These are phyloP conservation scores for Entomortierella chlamydospora DNA, from an alignment of 192 early-diverging fungal genomes.

Conservation along the genomic window DNA sequence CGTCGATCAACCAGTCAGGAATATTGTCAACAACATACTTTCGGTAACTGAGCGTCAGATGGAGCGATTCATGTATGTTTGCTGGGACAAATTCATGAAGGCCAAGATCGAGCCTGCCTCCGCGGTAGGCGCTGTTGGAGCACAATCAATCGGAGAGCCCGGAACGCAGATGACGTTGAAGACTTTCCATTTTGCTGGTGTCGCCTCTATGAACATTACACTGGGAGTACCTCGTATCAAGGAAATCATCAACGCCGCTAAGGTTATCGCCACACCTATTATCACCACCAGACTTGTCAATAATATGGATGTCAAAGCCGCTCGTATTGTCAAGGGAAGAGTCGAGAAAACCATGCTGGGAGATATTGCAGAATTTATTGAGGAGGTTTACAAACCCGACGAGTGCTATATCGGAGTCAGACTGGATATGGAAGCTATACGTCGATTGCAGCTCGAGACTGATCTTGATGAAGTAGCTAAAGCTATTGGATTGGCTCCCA, in stretches of 20 bases:
- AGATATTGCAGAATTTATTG: constrained; percentile 94
- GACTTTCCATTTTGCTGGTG: constrained; percentile 99
- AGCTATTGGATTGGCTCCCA: constrained; percentile 82
- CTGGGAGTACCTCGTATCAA: constrained; percentile 99
- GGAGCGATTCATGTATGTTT: constrained; percentile 79
- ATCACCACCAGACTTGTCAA: constrained; percentile 83
- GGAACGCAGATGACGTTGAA: constrained; percentile 99
- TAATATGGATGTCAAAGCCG: constrained; percentile 74
- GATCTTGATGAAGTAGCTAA: constrained; percentile 78
- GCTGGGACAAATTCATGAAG: constrained; percentile 84
- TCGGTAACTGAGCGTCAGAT: constrained; percentile 82
- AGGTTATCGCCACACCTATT: constrained; percentile 94
- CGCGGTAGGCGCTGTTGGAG: constrained; percentile 96
- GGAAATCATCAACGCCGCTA: constrained; percentile 99
- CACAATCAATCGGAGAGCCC: constrained; percentile 98
- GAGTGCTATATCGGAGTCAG: constrained; percentile 84
- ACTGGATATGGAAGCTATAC: constrained; percentile 87
- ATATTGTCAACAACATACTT: constrained; percentile 71
- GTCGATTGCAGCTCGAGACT: constrained; percentile 91
- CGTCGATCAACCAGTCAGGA: constrained; percentile 52
- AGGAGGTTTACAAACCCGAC: constrained; percentile 84
- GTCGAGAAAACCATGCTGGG: constrained; percentile 92
- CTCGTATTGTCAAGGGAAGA: constrained; percentile 97
- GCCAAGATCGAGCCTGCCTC: constrained; percentile 96
- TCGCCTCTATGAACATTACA: constrained; percentile 98